Evolutionary conservation across 345 rosid genomes (phyloP), one percentile per base, ranked within the genome.

Genomic region (Clausena lansium): DNA sequence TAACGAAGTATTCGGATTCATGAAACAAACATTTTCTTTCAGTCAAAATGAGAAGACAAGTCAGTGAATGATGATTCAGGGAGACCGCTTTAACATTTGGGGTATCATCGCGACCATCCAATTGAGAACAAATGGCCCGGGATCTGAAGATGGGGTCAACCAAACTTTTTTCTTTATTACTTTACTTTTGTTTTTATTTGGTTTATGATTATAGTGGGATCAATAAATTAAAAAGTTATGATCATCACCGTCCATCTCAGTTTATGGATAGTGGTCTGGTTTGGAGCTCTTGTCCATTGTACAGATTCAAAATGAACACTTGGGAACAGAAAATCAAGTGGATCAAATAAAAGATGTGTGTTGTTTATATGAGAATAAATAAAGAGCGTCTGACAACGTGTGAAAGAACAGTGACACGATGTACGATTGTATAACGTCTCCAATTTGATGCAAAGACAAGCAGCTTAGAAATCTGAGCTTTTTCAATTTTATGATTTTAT

Each of bases 341-440:
- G 50, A 13, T 45, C 50, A 45, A 45, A 45, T 13, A 2, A 45
- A 45, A 45, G 30, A 58, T 24, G 25, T 11, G 57, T 39, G 0
- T 57, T 75, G 30, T 47, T 47, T 17, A 22, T 17, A 14, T 5
- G 3, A 54, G 27, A 36, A 17, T 22, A 54, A 9, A 55, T 13
- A 69, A 63, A 39, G 24, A 47, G 36, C 32, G 57, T 38, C 68
- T 1, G 59, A 33, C 78, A 73, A 70, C 74, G 79, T 70, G 82
- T 27, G 69, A 64, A 14, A 57, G 76, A 70, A 9, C 71, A 24
- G 27, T 8, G 68, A 68, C 64, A 11, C 70, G 32, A 24, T 17
- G 72, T 69, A 70, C 72, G 78, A 68, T 66, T 62, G 41, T 77
- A 33, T 7, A 83, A 83, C 86, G 86, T 80, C 79, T 74, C 79